phyloP scores from a whole-genome alignment of 2,329 filamentous ascomycete genomes.

The Phaeophleospora eucalypticola region DNA sequence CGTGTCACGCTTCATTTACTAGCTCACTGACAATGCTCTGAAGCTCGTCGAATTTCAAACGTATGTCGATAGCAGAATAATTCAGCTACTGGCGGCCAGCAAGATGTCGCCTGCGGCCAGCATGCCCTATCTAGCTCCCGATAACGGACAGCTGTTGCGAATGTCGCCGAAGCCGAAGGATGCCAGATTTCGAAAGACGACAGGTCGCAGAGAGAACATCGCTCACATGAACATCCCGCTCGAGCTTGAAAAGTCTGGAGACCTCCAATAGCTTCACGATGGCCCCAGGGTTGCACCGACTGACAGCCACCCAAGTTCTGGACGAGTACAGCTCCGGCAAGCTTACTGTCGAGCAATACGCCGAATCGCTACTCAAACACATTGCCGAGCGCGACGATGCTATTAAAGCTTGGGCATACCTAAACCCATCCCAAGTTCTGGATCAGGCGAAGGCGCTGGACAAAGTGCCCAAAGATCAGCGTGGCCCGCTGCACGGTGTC shows the following conservation, averaged over 20 bases:
- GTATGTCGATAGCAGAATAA: no score
- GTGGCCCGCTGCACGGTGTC: slow-evolving; percentile 56
- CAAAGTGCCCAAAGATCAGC: slow-evolving; percentile 42
- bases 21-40: no score
- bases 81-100: neutral
- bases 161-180: neutral
- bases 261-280: slow-evolving; percentile 4
- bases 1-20: no score
- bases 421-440: slow-evolving; percentile 47
- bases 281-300: slow-evolving; percentile 15
- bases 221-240: no score
- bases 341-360: slow-evolving; percentile 50
- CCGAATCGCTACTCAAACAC: slow-evolving; percentile 44
- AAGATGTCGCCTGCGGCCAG: neutral
- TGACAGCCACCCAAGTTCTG: slow-evolving; percentile 44
- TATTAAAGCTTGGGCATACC: slow-evolving; percentile 51
- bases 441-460: slow-evolving; percentile 50
- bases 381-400: slow-evolving; percentile 44
- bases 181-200: neutral
- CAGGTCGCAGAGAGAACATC: no score
- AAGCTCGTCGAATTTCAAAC: no score
- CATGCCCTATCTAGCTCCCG: neutral
- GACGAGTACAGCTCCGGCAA: slow-evolving; percentile 37
- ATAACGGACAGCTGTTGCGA: no score
- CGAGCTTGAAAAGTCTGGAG: no score